Base-by-base conservation (phyloP, 163 green algal species). In the Chlamydomonas reinhardtii region DNA sequence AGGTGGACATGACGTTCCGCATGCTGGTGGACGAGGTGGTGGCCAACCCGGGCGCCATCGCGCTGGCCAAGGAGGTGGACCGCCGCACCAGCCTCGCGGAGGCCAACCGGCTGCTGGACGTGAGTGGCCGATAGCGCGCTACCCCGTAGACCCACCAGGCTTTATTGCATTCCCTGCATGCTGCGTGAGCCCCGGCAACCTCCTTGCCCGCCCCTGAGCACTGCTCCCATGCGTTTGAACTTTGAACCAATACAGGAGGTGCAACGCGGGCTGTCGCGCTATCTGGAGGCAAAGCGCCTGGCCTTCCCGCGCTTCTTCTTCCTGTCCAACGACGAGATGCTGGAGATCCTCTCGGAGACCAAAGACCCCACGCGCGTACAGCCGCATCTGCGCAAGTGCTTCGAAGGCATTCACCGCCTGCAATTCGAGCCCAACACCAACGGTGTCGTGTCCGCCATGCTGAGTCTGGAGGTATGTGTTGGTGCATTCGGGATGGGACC, bases 321-420 rank as follows among this genome's bases (percentile, higher is more conserved):
- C 85, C 83, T 95, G 62, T 94, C 90, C 39, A 95, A 95, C 74
- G 95, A 98, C 64, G 95, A 98, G 88, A 94, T 98, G 93, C 93
- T 98, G 43, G 95, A 97, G 92, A 94, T 96, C 79, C 80, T 96
- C 80, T 91, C 90, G 24, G 94, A 96, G 81, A 91, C 90, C 59
- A 95, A 95, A 79, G 95, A 97, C 90, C 94, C 95, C 56, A 94
- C 92, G 39, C 90, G 93, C 5, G 92, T 97, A 71, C 95, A 98
- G 91, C 95, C 95, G 6, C 94, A 97, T 85, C 86, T 98, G 35
- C 95, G 95, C 64, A 97, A 97, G 89, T 96, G 93, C 92, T 97
- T 97, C 85, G 95, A 97, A 83, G 93, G 91, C 75, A 94, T 96
- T 69, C 88, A 94, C 82, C 91, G 88, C n/a, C 88, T 96, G 56